These are phyloP conservation scores for Solanum hybrid DNA, from an alignment of 305 asterid species.

Conservation along the genomic window DNA sequence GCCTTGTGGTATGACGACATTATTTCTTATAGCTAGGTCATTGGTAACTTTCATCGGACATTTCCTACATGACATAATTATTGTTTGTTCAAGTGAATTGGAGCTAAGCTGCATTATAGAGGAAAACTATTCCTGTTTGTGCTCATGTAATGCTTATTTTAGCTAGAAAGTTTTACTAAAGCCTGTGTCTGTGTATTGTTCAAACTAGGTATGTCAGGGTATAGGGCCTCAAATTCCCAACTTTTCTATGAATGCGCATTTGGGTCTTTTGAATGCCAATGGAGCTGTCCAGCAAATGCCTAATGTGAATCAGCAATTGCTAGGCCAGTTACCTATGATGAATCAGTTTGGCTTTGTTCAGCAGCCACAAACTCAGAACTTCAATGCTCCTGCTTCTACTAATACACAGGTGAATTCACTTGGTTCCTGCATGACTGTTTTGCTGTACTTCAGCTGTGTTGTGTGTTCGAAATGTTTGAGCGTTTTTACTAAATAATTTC, in stretches of 20 bases:
- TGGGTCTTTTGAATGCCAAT: constrained; percentile 20
- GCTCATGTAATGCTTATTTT: not conserved
- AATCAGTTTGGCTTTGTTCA: constrained; percentile 24
- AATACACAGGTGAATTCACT: constrained; percentile 38
- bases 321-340: constrained; percentile 7
- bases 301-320: constrained; percentile 12
- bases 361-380: constrained; percentile 20
- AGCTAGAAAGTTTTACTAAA: constrained; percentile 6
- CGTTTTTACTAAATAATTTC: not conserved
- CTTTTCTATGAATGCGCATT: constrained; percentile 23
- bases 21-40: not conserved
- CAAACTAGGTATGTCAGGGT: constrained; percentile 2
- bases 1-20: not conserved
- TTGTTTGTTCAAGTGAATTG: not conserved
- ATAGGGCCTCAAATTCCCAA: constrained; percentile 30
- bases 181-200: not conserved
- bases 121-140: not conserved
- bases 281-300: constrained; percentile 29
- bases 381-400: constrained; percentile 25
- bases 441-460: not conserved
- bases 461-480: not conserved
- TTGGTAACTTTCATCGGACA: not conserved
- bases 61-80: not conserved
- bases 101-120: not conserved
- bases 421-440: not conserved